Base-by-base conservation (phyloP, 208 protist species). In the Borovskyia barvae region DNA sequence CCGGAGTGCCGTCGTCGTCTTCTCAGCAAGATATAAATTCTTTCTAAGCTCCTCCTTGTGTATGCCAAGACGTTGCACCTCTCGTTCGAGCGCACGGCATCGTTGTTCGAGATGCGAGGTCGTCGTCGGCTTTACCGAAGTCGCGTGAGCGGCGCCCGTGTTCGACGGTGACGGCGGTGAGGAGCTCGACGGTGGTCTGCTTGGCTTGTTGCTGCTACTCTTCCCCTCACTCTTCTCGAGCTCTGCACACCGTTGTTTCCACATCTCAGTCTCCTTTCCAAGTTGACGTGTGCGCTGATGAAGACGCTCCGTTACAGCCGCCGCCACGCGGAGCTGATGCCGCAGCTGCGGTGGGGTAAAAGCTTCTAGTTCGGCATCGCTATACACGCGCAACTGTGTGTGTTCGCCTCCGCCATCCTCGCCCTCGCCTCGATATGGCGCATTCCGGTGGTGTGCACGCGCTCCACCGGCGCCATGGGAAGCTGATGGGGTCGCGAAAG, bases 291-390 rank as follows among this genome's bases (percentile, higher is more conserved):
- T 22, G 35, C 53, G 64, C 12, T 36, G 64, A 29, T 63, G 54
- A 5, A 70, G 47, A 3, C 64, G 64, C 37, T 70, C 54, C 17
- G 54, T 70, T 1, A 57, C 54, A 1, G 54, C 54, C 1, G 64
- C 30, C 0, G 64, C 47, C 1, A 70, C 30, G n/a, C 36, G 19
- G 29, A 70, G 54, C 49, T 69, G 63, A 24, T 42, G 63, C 2
- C 53, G 63, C 45, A 69, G 53, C 52, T 69, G 63, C 0, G 26
- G 45, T 1, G 46, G 42, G 2, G 63, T 57, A 28, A 69, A 43
- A 7, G 42, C 35, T 24, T 48, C 24, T 2, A 69, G 1, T 30
- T 69, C 63, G 2, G 63, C 52, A 14, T 69, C 64, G 8, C 55
- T 62, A 49, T 58, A 62, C 28, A 20, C 14, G 40, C 26, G 64